These are phyloP conservation scores for Trichoderma sp. DNA, from an alignment of 2,329 filamentous ascomycete species.

Conservation along the genomic window DNA sequence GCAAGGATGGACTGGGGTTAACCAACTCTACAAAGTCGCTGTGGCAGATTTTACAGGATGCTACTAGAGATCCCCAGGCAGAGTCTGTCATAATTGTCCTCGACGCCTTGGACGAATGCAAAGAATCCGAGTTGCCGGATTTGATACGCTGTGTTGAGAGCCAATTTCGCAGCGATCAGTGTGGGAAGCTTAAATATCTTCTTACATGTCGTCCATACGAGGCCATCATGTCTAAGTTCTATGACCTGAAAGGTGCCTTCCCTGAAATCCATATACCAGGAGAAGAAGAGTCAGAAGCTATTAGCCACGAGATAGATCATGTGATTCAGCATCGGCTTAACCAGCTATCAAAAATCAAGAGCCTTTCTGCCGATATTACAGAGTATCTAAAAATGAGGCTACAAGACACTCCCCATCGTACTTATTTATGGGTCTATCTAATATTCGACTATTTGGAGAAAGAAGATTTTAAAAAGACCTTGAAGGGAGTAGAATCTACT, in stretches of 20 bases:
- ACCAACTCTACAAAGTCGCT: slow-evolving; percentile 27
- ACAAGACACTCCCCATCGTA: slow-evolving; percentile 29
- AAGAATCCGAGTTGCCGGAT: slow-evolving; percentile 20
- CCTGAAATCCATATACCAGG: slow-evolving; percentile 36
- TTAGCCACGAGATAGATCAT: slow-evolving; percentile 36
- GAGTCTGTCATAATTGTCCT: slow-evolving; percentile 36
- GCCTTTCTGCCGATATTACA: slow-evolving; percentile 3
- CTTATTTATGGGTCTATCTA: slow-evolving; percentile 40
- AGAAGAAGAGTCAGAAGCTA: slow-evolving; percentile 36
- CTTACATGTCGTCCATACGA: slow-evolving; percentile 39
- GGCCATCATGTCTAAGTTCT: slow-evolving; percentile 25
- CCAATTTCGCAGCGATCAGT: not conserved
- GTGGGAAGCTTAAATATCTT: slow-evolving; percentile 34
- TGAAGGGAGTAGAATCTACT: not conserved
- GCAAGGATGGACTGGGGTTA: slow-evolving; percentile 30
- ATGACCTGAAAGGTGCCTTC: slow-evolving; percentile 15
- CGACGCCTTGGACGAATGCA: slow-evolving; percentile 38
- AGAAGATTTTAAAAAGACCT: not conserved
- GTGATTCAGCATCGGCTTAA: slow-evolving; percentile 34
- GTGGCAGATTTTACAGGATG: slow-evolving; percentile 35
- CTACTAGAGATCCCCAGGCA: slow-evolving; percentile 27
- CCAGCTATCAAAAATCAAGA: not conserved
- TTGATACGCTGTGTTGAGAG: slow-evolving; percentile 23
- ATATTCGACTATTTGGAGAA: slow-evolving; percentile 33
- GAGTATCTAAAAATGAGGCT: not conserved